These are phyloP conservation scores for Globisporangium splendens DNA, from an alignment of 352 stramenopile genomes.

Conservation along the genomic window DNA sequence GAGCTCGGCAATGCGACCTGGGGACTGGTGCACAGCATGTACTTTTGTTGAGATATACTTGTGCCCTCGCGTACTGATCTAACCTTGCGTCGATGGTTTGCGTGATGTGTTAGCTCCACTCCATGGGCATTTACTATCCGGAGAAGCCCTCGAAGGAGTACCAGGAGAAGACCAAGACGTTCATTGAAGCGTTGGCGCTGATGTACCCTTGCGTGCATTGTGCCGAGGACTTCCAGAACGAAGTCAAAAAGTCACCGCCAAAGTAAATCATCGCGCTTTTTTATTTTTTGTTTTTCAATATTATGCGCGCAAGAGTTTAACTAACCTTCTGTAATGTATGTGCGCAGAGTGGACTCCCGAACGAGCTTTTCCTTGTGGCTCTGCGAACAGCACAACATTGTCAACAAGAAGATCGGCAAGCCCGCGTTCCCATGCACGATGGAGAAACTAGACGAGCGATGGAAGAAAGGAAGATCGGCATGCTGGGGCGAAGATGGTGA, in stretches of 20 bases:
- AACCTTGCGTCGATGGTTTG: not conserved
- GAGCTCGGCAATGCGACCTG: constrained; percentile 86
- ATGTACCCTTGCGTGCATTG: constrained; percentile 95
- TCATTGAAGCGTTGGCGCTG: constrained; percentile 90
- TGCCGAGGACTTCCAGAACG: constrained; percentile 92
- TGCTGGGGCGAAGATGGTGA: constrained; percentile 78
- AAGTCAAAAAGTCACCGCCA: constrained; percentile 91
- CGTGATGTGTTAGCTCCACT: constrained; percentile 73
- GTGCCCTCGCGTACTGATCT: not conserved
- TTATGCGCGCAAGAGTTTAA: not conserved
- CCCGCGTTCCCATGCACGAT: constrained; percentile 92
- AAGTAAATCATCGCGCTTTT: constrained; percentile 40
- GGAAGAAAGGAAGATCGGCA: constrained; percentile 86
- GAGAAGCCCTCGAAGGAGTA: constrained; percentile 91
- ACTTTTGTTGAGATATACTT: not conserved
- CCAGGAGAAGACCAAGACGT: constrained; percentile 84
- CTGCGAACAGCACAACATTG: constrained; percentile 97
- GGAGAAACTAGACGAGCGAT: constrained; percentile 92
- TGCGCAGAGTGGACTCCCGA: constrained; percentile 83
- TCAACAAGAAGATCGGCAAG: constrained; percentile 97
- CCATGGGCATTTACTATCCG: constrained; percentile 96
- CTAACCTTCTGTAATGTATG: not conserved
- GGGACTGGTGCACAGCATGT: constrained; percentile 57
- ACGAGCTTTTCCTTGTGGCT: constrained; percentile 94
- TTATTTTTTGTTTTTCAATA: not conserved